Conservation (phyloP, 345 rosid genomes). For the Salix brachista region DNA sequence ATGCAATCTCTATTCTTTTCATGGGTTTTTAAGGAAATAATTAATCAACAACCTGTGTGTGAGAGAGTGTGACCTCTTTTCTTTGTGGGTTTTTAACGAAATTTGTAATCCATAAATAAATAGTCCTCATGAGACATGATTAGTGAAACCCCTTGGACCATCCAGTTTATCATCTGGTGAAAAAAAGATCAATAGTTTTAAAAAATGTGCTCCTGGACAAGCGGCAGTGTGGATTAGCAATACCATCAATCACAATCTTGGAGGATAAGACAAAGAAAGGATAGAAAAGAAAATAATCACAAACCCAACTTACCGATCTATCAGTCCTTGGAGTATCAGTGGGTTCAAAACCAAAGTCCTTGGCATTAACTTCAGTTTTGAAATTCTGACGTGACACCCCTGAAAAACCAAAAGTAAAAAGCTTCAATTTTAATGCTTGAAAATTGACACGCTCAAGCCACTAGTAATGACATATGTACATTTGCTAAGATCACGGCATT, state of each 20-base stretch:
- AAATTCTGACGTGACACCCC: slow-evolving; percentile 79
- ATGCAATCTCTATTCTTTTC: too few relatives aligned
- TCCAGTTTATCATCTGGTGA: background rate
- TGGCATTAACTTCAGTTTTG: slow-evolving; percentile 77
- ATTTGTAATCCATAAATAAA: too few relatives aligned
- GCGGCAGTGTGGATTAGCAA: background rate
- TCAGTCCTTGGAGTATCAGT: slow-evolving; percentile 87
- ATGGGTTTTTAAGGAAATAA: too few relatives aligned
- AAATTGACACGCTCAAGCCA: background rate
- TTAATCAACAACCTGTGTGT: background rate
- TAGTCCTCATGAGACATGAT: background rate
- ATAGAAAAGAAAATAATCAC: background rate
- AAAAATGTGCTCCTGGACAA: background rate
- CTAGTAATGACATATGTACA: background rate
- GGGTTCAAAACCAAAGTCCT: slow-evolving; percentile 81
- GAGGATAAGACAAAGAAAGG: background rate
- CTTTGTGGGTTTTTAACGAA: too few relatives aligned
- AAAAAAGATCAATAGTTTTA: background rate
- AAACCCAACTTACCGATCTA: slow-evolving; percentile 60
- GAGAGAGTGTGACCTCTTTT: too few relatives aligned
- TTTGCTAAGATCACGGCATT: background rate
- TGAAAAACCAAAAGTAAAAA: slow-evolving; percentile 25
- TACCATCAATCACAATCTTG: background rate
- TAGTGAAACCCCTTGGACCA: background rate
- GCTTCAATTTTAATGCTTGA: background rate